A percentile compares a stretch with the other conserved stretches of the same genome.
Conservation (phyloP, 2,329 filamentous ascomycete genomes). For the Aspergillus ruber region DNA sequence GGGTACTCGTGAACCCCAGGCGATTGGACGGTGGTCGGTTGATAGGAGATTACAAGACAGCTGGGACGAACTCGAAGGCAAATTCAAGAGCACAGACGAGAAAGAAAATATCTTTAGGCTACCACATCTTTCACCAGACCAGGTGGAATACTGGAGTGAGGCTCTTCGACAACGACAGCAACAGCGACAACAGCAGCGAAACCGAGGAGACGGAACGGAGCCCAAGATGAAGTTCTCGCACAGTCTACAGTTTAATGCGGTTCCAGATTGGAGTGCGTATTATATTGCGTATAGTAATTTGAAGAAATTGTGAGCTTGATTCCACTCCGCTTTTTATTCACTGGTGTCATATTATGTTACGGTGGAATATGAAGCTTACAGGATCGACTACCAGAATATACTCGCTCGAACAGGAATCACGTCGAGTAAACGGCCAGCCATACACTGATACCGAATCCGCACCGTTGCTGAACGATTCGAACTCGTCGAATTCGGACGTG, state of each 20-base stretch:
- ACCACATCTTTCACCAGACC: conserved; percentile 9
- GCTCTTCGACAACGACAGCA: conserved; percentile 23
- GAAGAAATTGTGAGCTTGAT: conserved; percentile 77
- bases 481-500: conserved; percentile 63
- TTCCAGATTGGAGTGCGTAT: conserved; percentile 98
- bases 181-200: conserved; percentile 8
- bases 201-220: conserved; percentile 43
- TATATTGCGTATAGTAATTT: conserved; percentile 98
- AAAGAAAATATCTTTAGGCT: neutral
- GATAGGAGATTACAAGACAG: conserved; percentile 1
- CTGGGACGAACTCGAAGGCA: conserved; percentile 1
- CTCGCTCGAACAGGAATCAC: conserved; percentile 77
- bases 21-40: neutral
- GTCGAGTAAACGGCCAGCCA: conserved; percentile 50
- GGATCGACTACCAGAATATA: conserved; percentile 62
- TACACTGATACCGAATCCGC: conserved; percentile 72
- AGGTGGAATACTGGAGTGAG: conserved; percentile 27
- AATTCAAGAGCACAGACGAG: neutral
- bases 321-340: conserved; percentile 2
- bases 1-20: neutral
- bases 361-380: too few relatives aligned
- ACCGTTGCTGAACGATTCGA: conserved; percentile 62
- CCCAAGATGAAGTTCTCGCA: conserved; percentile 99
- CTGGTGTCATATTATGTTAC: too few relatives aligned
- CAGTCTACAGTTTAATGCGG: conserved; percentile 98